A percentile compares a stretch with the other conserved stretches of the same genome.
These are phyloP conservation scores for Arachis stenosperma DNA, from an alignment of 306 rosid species.

Conservation along the genomic window DNA sequence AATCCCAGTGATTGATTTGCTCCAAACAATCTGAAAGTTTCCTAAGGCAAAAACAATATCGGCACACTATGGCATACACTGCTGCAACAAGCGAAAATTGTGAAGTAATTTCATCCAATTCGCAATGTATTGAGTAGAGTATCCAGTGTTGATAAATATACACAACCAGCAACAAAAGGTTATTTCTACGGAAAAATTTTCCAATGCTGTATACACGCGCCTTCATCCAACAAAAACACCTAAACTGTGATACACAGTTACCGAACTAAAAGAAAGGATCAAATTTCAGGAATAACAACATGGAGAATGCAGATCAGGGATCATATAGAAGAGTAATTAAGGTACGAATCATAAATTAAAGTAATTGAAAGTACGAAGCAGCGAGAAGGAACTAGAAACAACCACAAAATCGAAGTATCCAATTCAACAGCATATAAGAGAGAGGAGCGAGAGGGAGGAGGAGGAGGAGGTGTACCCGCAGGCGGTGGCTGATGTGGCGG, in stretches of 20 bases:
- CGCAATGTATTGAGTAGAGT: neutral
- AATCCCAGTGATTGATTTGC: neutral
- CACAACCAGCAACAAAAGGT: neutral
- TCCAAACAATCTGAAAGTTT: neutral
- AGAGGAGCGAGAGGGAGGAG: neutral
- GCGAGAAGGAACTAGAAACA: neutral
- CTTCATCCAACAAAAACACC: conserved; percentile 8
- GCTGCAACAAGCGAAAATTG: neutral
- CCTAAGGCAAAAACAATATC: neutral
- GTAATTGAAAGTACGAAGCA: neutral
- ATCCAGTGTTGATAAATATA: neutral
- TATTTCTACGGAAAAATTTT: neutral
- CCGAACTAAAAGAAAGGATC: neutral
- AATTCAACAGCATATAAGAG: neutral
- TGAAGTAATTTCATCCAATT: neutral
- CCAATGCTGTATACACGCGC: neutral
- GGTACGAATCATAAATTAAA: neutral
- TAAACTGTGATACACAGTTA: neutral
- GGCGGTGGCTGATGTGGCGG: neutral
- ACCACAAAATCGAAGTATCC: neutral
- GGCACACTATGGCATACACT: neutral
- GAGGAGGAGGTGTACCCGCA: neutral
- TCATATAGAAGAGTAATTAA: neutral
- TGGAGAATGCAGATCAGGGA: neutral
- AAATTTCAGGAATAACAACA: neutral